Conservation (phyloP, 306 rosid species). For the Prunus kanzakura region DNA sequence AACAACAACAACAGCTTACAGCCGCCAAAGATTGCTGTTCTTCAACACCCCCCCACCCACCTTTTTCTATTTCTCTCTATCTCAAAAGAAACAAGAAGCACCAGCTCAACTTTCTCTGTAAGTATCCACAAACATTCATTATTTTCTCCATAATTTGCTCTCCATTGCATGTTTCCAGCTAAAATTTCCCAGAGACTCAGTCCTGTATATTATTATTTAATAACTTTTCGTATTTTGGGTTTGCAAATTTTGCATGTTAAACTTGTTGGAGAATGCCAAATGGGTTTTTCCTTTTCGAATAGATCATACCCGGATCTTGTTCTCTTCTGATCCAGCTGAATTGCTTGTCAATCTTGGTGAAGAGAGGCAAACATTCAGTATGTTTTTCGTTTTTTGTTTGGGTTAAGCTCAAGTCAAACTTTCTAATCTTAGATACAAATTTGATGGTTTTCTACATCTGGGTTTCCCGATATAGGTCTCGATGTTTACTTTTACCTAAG, state of each 20-base stretch:
- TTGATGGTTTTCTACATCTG: slow-evolving; percentile 20
- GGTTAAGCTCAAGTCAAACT: slow-evolving; percentile 50
- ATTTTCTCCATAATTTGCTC: slow-evolving; percentile 19
- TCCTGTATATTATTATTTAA: slow-evolving; percentile 4
- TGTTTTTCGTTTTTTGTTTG: slow-evolving; percentile 19
- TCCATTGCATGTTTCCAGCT: slow-evolving; percentile 6
- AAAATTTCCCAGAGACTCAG: background rate
- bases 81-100: background rate
- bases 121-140: slow-evolving; percentile 34
- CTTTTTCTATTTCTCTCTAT: slow-evolving; percentile 6
- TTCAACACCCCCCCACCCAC: slow-evolving; percentile 36
- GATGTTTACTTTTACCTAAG: slow-evolving; percentile 12
- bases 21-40: slow-evolving; percentile 57
- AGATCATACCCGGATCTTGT: slow-evolving; percentile 87
- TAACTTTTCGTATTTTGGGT: slow-evolving; percentile 18
- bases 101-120: slow-evolving; percentile 10
- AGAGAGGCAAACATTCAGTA: slow-evolving; percentile 33
- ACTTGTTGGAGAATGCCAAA: slow-evolving; percentile 33
- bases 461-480: slow-evolving; percentile 18
- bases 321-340: slow-evolving; percentile 44
- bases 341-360: slow-evolving; percentile 25
- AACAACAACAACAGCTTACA: slow-evolving; percentile 34
- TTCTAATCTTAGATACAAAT: slow-evolving; percentile 21
- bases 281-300: slow-evolving; percentile 20
- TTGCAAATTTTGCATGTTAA: slow-evolving; percentile 30